Base-by-base conservation (phyloP, 495 filamentous ascomycete species). In the Corynascus novoguineensis region DNA sequence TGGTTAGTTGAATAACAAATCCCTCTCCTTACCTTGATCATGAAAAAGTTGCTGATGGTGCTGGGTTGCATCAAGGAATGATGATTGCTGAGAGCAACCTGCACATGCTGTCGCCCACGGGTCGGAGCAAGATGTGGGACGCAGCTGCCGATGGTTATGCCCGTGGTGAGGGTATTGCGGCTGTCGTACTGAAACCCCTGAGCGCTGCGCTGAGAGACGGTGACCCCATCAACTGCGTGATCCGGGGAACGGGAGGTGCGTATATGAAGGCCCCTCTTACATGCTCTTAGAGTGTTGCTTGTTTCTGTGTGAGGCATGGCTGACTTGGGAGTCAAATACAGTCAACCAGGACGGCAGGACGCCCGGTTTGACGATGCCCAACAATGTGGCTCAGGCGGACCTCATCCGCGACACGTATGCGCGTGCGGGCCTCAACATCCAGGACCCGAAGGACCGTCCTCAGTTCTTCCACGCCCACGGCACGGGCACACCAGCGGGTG, bases 121-220 rank as follows among this genome's bases (percentile, higher is more conserved):
- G 73, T 19, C 64, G 50, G 1, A 86, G 75, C 44, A 72, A 79
- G 31, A 78, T 78, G 7, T 90, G 84, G 59, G 80, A 84, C 59
- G 70, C 74, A 0, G 56, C 62, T 0, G 86, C 83, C 5, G 73
- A 85, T 65, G 86, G 86, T 0, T 89, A 84, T 64, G 81, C 68
- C 0, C 69, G 85, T 10, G 86, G 74, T 1, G 86, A 90, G 58
- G 85, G 76, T 0, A 58, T 85, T 15, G 72, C 70, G 28, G 72
- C 71, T 0, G 31, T 86, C 1, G 68, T 79, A 2, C 29, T 89
- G 1, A 88, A 88, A 64, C 62, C 60, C 9, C 62, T 86, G 1
- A 50, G 41, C 0, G 74, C 78, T 44, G 85, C 78, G 3, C 27
- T 79, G 7, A 29, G 51, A 0, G 73, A 79, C 53, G 71, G 72